Conservation (phyloP, 2,329 filamentous ascomycete species). For the Hypoxylon sp. region DNA sequence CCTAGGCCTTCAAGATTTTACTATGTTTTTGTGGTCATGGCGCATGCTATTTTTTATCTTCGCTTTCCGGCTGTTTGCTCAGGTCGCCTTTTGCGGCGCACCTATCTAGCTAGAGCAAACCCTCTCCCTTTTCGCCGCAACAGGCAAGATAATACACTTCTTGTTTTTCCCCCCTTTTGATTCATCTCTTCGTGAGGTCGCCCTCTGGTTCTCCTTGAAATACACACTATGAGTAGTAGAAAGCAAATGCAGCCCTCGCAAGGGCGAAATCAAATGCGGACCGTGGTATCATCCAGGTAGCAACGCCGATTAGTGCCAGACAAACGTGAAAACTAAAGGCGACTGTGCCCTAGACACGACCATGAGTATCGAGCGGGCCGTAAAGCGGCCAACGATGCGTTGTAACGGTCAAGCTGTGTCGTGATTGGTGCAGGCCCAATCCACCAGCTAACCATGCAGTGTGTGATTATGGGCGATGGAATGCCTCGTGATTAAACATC, state of each 20-base stretch:
- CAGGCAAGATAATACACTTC: slow-evolving; percentile 29
- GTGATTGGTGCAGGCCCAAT: slow-evolving; percentile 33
- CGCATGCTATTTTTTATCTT: slow-evolving; percentile 43
- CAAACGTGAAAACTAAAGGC: slow-evolving; percentile 47
- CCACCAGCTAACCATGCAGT: slow-evolving; percentile 40
- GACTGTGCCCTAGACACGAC: slow-evolving; percentile 39
- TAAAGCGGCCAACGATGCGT: slow-evolving; percentile 37
- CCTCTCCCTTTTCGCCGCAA: slow-evolving; percentile 26
- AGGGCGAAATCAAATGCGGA: slow-evolving; percentile 52
- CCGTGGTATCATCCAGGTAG: slow-evolving; percentile 55
- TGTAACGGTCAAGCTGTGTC: slow-evolving; percentile 37
- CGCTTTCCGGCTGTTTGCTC: slow-evolving; percentile 29
- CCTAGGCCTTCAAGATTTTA: slow-evolving; percentile 49
- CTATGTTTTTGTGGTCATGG: slow-evolving; percentile 50
- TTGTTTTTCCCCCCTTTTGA: slow-evolving; percentile 39
- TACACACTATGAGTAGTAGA: slow-evolving; percentile 49
- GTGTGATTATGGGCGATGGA: slow-evolving; percentile 49
- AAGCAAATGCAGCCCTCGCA: slow-evolving; percentile 46
- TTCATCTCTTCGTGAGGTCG: slow-evolving; percentile 46
- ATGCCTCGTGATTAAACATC: slow-evolving; percentile 51
- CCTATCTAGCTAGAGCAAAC: slow-evolving; percentile 37
- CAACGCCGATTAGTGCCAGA: slow-evolving; percentile 52
- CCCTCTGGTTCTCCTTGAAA: slow-evolving; percentile 52
- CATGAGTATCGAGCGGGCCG: slow-evolving; percentile 34
- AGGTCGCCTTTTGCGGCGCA: slow-evolving; percentile 33